Evolutionary conservation across 2,329 filamentous ascomycete species (phyloP), one percentile per base, ranked within the genome.

Genomic region (Myriosclerotinia duriaeana): DNA sequence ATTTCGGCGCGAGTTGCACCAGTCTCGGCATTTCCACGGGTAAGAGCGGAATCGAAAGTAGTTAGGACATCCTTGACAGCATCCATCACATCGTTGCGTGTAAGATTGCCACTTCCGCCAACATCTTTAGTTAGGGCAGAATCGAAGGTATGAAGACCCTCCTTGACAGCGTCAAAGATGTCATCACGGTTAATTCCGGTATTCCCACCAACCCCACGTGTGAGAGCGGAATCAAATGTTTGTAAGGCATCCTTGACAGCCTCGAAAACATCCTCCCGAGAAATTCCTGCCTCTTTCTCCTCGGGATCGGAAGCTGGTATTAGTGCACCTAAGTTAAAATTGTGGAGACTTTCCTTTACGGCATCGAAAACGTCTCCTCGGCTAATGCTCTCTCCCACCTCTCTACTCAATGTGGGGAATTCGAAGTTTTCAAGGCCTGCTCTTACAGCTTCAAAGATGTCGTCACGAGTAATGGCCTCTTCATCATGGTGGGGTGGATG

Each of bases 311-410:
- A 42, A 34, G 71, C 64, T 55, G 66, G 69, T 15, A 64, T 74
- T 67, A 50, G 71, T 53, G 67, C 75, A 65, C 80, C 76, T 46
- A 84, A 78, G 44, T 85, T 81, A 44, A 85, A 79, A 2, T 78
- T 80, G 40, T 78, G 77, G 20, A 89, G 78, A 5, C 84, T 85
- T 71, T 87, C 82, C 72, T 89, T 89, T 15, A 98, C 90, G 5
- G 93, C 93, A 40, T 90, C 85, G 1, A 98, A 85, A 46, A 98
- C 91, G 67, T 96, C 92, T 58, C 97, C 92, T 71, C 90, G 87
- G 72, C 87, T 88, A 58, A 92, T 78, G 26, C 81, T 79, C n/a
- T 12, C 79, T 79, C 48, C 91, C 26, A 55, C 36, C 26, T 46
- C 59, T 46, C 1, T 70, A 12, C 60, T 75, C 66, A 50, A 71